Base-by-base conservation (phyloP, 2,329 filamentous ascomycete genomes). In the Colletotrichum orchidophilum region DNA sequence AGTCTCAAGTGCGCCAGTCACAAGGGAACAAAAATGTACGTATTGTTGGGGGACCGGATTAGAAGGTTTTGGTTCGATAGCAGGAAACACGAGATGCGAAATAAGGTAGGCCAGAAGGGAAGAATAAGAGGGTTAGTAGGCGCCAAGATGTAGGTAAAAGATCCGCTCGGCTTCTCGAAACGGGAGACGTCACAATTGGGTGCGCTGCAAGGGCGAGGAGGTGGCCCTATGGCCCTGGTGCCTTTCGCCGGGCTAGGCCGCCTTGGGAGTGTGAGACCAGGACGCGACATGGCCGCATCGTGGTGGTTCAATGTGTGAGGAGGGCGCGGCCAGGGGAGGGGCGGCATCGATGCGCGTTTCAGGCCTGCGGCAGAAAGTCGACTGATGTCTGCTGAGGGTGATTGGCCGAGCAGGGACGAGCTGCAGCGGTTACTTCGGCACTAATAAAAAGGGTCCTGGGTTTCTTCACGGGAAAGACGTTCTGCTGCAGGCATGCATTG, bases 141-240 rank as follows among this genome's bases (percentile, higher is more conserved):
- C 57, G 13, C 27, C 63, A 59, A 63, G 49, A 70, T 71, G 64
- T 69, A 70, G 52, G 31, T 53, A 57, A 54, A 31, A 67, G 66
- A 65, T 66, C 70, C 46, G 63, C 62, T 64, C 49, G 63, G 72
- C 70, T 66, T 71, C 70, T 75, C 75, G 76, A 79, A 77, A 78
- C 76, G 68, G 72, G 68, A 74, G 72, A 73, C 72, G 77, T 78
- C 75, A 76, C 74, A 76, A 74, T 74, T 60, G 63, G 65, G 61
- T 46, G 49, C 60, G 60, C 64, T 46, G 66, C 35, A 71, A 57
- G 76, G 75, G 73, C 70, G 73, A 71, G 72, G 62, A 61, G 64
- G 64, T 60, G 53, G 63, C 59, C 59, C 54, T 60, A 61, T 70
- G 70, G 72, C 61, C 69, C 76, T 64, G 61, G 50, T 66, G 61